These are phyloP conservation scores for Kluyveromyces siamensis DNA, from an alignment of 805 yeast genomes.

Conservation along the genomic window DNA sequence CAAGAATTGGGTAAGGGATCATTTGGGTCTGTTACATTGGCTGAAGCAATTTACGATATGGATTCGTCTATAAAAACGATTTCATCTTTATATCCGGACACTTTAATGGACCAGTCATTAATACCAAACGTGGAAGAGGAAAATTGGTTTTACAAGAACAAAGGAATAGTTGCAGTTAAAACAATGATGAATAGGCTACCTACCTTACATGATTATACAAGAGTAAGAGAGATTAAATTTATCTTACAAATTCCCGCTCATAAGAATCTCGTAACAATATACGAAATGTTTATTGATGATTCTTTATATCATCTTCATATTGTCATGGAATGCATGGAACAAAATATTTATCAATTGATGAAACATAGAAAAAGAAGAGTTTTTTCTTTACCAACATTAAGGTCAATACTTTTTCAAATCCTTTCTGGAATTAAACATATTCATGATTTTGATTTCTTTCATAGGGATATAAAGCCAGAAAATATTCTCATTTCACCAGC, in stretches of 20 bases:
- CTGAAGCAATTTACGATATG: slow-evolving; percentile 29
- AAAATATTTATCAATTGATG: slow-evolving; percentile 71
- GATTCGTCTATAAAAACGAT: slow-evolving; percentile 2
- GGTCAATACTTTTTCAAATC: slow-evolving; percentile 62
- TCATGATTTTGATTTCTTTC: slow-evolving; percentile 52
- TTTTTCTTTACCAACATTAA: slow-evolving; percentile 51
- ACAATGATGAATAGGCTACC: slow-evolving; percentile 54
- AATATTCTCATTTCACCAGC: slow-evolving; percentile 68
- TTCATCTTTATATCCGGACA: slow-evolving; percentile 15
- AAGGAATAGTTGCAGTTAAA: slow-evolving; percentile 65
- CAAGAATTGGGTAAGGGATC: slow-evolving; percentile 63
- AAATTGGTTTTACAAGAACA: slow-evolving; percentile 26
- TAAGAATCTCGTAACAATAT: slow-evolving; percentile 59
- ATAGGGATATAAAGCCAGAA: slow-evolving; percentile 92
- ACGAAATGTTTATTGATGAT: slow-evolving; percentile 72
- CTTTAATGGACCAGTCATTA: slow-evolving; percentile 38
- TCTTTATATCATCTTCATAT: slow-evolving; percentile 55
- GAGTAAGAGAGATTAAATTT: slow-evolving; percentile 60
- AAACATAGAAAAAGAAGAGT: slow-evolving; percentile 43
- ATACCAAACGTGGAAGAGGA: slow-evolving; percentile 16
- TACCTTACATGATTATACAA: slow-evolving; percentile 45
- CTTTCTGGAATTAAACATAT: slow-evolving; percentile 75
- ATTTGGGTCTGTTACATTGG: slow-evolving; percentile 63
- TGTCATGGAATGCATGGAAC: slow-evolving; percentile 84
- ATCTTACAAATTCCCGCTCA: slow-evolving; percentile 63